Conservation (phyloP, 129 eudicot genomes). For the Artemisia annua region DNA sequence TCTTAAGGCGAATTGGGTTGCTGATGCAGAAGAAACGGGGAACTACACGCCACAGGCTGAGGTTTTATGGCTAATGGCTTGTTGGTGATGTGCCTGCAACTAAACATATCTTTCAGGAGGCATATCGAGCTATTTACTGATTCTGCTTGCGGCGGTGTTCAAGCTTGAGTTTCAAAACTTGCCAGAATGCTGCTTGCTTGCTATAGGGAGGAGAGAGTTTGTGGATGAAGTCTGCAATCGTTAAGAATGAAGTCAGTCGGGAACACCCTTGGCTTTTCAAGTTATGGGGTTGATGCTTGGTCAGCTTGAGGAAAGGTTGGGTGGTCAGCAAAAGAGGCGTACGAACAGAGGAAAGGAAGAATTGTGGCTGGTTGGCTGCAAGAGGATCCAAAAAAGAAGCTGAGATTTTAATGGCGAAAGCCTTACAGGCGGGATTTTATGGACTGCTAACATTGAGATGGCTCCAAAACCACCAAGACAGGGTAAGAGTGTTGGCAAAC, state of each 20-base stretch:
- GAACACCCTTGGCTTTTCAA: conserved; percentile 72
- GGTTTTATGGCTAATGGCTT: conserved; percentile 94
- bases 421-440: conserved; percentile 81
- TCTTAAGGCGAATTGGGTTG: no score
- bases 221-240: no score
- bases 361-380: conserved; percentile 81
- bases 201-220: conserved; percentile 81
- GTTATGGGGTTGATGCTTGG: conserved; percentile 94
- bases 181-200: conserved; percentile 88
- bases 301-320: conserved; percentile 78
- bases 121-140: conserved; percentile 83
- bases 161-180: conserved; percentile 90
- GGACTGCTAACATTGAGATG: conserved; percentile 91
- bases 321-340: conserved; percentile 50
- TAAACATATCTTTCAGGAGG: conserved; percentile 81
- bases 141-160: conserved; percentile 94
- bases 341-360: conserved; percentile 81
- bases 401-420: conserved; percentile 83
- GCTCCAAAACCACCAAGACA: conserved; percentile 82
- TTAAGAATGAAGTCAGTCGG: conserved; percentile 91
- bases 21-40: conserved; percentile 38
- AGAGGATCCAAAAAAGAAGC: conserved; percentile 86
- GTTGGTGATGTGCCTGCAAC: conserved; percentile 92
- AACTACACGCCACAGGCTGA: conserved; percentile 87
- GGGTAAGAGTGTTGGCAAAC: conserved; percentile 64